phyloP scores from a whole-genome alignment of 257 asterid genomes.

The Apocynum venetum region DNA sequence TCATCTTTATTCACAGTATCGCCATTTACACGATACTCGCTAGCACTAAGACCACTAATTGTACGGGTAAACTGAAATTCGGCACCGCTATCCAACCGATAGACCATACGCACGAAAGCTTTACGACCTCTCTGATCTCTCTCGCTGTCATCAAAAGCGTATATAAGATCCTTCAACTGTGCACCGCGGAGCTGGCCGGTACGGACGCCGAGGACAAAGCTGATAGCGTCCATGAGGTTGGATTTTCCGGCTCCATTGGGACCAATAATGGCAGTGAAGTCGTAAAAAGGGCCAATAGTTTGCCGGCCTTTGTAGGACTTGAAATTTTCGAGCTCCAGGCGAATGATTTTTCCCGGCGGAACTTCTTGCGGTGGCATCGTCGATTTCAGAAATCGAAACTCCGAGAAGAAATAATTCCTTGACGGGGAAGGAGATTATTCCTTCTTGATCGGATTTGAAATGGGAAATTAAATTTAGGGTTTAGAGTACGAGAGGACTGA shows the following conservation, averaged over 20 bases:
- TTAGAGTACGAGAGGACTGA: not conserved
- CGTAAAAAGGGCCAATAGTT: constrained; percentile 83
- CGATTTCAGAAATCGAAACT: constrained; percentile 18
- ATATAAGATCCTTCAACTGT: constrained; percentile 76
- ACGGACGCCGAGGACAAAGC: constrained; percentile 97
- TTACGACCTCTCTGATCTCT: constrained; percentile 77
- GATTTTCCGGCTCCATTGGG: constrained; percentile 99
- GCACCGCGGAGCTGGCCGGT: constrained; percentile 96
- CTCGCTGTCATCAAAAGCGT: constrained; percentile 82
- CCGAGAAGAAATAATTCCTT: not conserved
- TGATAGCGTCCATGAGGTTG: constrained; percentile 95
- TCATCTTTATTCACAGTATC: constrained; percentile 73
- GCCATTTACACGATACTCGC: constrained; percentile 75
- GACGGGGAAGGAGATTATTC: not conserved
- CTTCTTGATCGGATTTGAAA: not conserved
- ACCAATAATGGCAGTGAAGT: constrained; percentile 91
- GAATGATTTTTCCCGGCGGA: constrained; percentile 69
- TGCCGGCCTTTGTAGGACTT: constrained; percentile 93
- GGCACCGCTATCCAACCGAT: constrained; percentile 57
- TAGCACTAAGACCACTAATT: constrained; percentile 69
- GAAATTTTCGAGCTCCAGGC: constrained; percentile 84
- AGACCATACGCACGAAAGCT: constrained; percentile 78
- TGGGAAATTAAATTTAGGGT: constrained; percentile 15
- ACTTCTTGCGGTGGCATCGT: constrained; percentile 46
- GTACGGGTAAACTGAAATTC: constrained; percentile 81